Percentiles rank a stretch among this genome's conserved stretches.
Conservation (phyloP, 352 stramenopile species). For the Plasmopara halstedii region DNA sequence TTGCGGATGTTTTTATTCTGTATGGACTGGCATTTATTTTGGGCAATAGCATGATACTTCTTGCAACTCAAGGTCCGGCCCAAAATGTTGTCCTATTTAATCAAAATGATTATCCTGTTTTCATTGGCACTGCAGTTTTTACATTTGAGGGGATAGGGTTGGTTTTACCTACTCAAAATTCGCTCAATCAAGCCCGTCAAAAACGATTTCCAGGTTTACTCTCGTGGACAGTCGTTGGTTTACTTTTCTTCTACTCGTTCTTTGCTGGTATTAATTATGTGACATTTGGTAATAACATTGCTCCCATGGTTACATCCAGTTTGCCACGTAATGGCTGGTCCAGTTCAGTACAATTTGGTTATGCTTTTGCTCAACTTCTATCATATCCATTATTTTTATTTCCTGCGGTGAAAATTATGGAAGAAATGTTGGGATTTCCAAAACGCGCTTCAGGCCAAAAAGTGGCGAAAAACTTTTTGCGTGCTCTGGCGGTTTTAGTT, state of each 20-base stretch:
- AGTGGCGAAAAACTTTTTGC: slow-evolving; percentile 67
- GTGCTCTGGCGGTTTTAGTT: slow-evolving; percentile 50
- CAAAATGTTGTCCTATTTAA: slow-evolving; percentile 66
- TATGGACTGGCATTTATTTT: slow-evolving; percentile 71
- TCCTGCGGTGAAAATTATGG: slow-evolving; percentile 75
- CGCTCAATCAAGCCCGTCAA: slow-evolving; percentile 53
- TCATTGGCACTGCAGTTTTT: slow-evolving; percentile 75
- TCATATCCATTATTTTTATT: slow-evolving; percentile 80
- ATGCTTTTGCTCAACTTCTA: slow-evolving; percentile 64
- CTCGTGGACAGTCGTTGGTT: slow-evolving; percentile 47
- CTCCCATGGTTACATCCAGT: slow-evolving; percentile 67
- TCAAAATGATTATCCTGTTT: slow-evolving; percentile 57
- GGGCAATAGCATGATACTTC: slow-evolving; percentile 59
- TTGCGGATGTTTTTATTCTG: slow-evolving; percentile 79
- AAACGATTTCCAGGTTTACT: slow-evolving; percentile 57
- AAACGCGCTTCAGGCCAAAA: slow-evolving; percentile 58
- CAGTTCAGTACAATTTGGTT: slow-evolving; percentile 71
- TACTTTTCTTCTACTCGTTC: slow-evolving; percentile 78
- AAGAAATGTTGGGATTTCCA: slow-evolving; percentile 75
- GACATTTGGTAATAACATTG: slow-evolving; percentile 52
- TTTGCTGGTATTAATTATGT: slow-evolving; percentile 78
- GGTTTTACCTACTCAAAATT: slow-evolving; percentile 63
- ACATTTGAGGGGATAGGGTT: slow-evolving; percentile 80
- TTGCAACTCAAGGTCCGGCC: slow-evolving; percentile 35
- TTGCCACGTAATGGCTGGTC: slow-evolving; percentile 65